Evolutionary conservation across 108 stramenopile genomes (phyloP).

Genomic region (Cyclotella distinguenda): DNA sequence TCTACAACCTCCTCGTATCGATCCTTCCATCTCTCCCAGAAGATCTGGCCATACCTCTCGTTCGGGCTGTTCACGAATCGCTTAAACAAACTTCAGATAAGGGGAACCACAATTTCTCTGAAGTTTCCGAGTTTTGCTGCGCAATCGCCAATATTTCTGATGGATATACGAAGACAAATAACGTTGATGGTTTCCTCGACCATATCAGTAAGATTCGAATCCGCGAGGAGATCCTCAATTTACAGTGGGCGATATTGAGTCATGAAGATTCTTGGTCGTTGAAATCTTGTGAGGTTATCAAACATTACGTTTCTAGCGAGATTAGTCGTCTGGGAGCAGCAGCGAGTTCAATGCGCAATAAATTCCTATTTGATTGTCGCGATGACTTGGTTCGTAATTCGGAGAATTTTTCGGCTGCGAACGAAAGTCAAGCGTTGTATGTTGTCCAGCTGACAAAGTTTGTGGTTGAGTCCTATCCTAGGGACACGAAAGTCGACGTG

Average conservation of each 20-base stretch:
- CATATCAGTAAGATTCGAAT: slow-evolving; percentile 16
- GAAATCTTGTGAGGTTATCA: slow-evolving; percentile 73
- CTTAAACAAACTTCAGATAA: slow-evolving; percentile 42
- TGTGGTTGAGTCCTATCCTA: slow-evolving; percentile 76
- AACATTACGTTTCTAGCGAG: slow-evolving; percentile 64
- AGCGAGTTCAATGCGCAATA: slow-evolving; percentile 47
- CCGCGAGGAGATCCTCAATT: slow-evolving; percentile 67
- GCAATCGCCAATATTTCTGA: slow-evolving; percentile 57
- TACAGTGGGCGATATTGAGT: slow-evolving; percentile 80
- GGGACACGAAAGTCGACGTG: slow-evolving; percentile 50
- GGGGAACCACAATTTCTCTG: slow-evolving; percentile 53
- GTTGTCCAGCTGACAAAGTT: slow-evolving; percentile 82
- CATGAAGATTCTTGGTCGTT: slow-evolving; percentile 74
- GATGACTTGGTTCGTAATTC: slow-evolving; percentile 42
- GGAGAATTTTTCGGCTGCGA: slow-evolving; percentile 26
- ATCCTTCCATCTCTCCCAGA: slow-evolving; percentile 76
- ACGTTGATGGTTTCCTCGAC: slow-evolving; percentile 19
- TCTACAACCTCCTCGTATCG: slow-evolving; percentile 78
- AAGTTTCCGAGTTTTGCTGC: slow-evolving; percentile 81
- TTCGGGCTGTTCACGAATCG: slow-evolving; percentile 62
- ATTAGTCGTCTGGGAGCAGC: slow-evolving; percentile 48
- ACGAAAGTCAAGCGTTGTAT: slow-evolving; percentile 68
- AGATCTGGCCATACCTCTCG: slow-evolving; percentile 72
- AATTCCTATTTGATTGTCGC: slow-evolving; percentile 59
- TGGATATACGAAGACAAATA: slow-evolving; percentile 18